Percentiles rank a stretch among this genome's conserved stretches.
Conservation (phyloP, 225 moss, liverwort and hornwort genomes). For the Pleurozium schreberi region DNA sequence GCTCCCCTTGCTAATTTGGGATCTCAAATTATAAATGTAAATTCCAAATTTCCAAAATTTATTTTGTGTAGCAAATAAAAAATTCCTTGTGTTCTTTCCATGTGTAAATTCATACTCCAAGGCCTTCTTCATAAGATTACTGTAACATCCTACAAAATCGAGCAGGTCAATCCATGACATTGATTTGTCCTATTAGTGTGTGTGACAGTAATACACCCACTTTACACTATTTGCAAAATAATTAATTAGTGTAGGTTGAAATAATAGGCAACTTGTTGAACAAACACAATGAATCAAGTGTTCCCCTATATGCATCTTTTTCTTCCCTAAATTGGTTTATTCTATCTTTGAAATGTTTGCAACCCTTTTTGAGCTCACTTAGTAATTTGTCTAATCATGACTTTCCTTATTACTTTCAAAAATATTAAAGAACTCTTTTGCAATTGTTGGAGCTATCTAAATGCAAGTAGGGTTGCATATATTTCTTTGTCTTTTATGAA, state of each 20-base stretch:
- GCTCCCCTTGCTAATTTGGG: too few relatives aligned
- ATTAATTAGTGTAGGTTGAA: neutral
- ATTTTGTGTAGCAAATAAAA: too few relatives aligned
- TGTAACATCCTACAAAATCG: neutral
- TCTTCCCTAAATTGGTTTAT: neutral
- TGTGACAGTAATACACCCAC: neutral
- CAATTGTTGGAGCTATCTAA: neutral
- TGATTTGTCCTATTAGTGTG: neutral
- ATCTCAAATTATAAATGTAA: too few relatives aligned
- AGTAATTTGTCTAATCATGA: neutral
- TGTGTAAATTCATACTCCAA: rapidly evolving
- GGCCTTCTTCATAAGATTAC: rapidly evolving
- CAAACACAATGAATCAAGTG: rapidly evolving
- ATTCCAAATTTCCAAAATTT: too few relatives aligned
- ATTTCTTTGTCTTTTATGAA: neutral
- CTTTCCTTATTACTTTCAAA: too few relatives aligned
- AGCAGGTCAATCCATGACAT: rapidly evolving
- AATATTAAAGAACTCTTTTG: neutral
- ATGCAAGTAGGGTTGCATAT: rapidly evolving
- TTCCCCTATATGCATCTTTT: neutral
- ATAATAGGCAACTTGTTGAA: neutral
- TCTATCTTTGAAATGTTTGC: rapidly evolving
- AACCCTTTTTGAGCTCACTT: rapidly evolving
- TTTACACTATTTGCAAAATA: too few relatives aligned
- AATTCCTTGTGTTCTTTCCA: neutral